Evolutionary conservation across 2,329 filamentous ascomycete genomes (phyloP).

Genomic region (Aureobasidium sp.): DNA sequence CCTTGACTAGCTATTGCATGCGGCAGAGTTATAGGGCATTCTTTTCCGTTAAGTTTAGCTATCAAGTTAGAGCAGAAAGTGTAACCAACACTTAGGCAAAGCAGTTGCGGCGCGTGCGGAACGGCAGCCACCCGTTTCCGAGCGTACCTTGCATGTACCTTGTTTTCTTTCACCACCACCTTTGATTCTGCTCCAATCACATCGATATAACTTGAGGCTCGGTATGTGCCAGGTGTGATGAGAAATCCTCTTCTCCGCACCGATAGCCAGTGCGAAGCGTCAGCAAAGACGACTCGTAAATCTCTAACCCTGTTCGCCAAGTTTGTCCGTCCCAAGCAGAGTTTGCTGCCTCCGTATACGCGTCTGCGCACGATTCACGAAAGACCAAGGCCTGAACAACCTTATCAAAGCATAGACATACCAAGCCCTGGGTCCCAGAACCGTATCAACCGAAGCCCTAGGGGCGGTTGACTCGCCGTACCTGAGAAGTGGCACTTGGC

Average conservation of each 20-base stretch:
- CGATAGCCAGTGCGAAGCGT: too few species aligned
- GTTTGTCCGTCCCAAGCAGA: background rate
- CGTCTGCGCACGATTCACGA: background rate
- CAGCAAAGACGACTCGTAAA: background rate
- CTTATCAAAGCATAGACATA: background rate
- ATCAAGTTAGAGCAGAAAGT: constrained; percentile 4
- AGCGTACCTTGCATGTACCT: background rate
- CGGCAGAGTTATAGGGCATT: background rate
- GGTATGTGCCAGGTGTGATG: too few species aligned
- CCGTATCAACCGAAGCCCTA: background rate
- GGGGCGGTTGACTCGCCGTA: background rate
- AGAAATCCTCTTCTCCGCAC: too few species aligned
- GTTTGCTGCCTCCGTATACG: background rate
- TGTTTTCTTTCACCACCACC: background rate
- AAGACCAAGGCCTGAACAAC: background rate
- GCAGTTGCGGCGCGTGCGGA: background rate
- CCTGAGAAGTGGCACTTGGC: background rate
- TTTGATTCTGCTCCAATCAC: background rate
- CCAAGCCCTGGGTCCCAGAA: background rate
- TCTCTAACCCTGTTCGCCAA: background rate
- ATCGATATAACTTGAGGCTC: background rate
- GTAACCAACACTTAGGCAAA: background rate
- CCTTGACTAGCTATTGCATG: background rate
- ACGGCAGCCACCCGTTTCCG: background rate
- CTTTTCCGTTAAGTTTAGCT: background rate